Percentiles rank a stretch among this genome's conserved stretches.
phyloP scores from a whole-genome alignment of 306 rosid species.

The Geum urbanum region DNA sequence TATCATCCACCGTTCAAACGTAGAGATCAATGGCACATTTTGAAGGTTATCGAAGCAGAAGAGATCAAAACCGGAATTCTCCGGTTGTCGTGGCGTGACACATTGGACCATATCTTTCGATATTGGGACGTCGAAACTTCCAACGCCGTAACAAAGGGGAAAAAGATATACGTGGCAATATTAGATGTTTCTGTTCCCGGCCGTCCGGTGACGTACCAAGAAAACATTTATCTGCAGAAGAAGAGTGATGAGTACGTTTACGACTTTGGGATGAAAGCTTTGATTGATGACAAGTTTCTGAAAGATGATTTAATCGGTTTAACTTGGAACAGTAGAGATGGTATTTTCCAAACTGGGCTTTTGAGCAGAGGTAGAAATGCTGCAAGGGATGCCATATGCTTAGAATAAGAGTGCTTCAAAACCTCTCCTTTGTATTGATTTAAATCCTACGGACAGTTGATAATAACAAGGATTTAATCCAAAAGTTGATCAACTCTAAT shows the following conservation, averaged over 20 bases:
- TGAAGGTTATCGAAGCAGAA: neutral
- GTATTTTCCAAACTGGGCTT: neutral
- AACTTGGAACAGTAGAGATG: neutral
- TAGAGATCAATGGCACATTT: neutral
- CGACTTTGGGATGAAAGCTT: neutral
- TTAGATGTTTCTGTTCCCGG: neutral
- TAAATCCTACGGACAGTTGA: no score
- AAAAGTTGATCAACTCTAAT: no score
- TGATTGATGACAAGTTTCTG: neutral
- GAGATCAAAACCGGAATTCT: neutral
- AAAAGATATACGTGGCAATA: neutral
- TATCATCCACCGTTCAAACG: neutral
- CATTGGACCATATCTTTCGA: constrained; percentile 4
- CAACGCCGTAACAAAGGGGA: neutral
- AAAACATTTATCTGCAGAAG: neutral
- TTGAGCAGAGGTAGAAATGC: neutral
- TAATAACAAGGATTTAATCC: no score
- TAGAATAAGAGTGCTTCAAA: neutral
- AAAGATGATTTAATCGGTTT: constrained; percentile 1
- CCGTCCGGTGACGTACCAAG: neutral
- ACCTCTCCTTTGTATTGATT: neutral
- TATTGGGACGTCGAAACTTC: neutral
- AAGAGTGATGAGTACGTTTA: neutral
- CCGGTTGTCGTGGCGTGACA: neutral
- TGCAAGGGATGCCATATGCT: neutral